phyloP scores from a whole-genome alignment of 148 eudicot species.

The Pouteria glomerata region DNA sequence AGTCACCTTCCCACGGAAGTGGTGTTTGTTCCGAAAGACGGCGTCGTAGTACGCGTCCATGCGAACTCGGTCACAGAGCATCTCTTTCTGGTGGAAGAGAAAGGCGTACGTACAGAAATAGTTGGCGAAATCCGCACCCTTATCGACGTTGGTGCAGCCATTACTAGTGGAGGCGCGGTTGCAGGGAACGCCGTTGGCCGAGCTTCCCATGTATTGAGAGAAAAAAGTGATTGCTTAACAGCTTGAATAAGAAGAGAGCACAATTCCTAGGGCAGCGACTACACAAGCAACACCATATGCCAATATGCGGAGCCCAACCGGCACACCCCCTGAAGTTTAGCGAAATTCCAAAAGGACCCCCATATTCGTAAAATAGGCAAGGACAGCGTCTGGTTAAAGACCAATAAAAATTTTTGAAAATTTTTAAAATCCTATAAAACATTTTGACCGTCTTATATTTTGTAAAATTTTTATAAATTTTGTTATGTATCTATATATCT shows the following conservation, averaged over 20 bases:
- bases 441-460: too few relatives aligned
- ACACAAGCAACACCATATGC: background rate
- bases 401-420: too few relatives aligned
- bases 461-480: too few relatives aligned
- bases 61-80: slow-evolving; percentile 91
- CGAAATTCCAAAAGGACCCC: too few relatives aligned
- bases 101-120: slow-evolving; percentile 93
- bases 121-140: slow-evolving; percentile 89
- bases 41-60: slow-evolving; percentile 92
- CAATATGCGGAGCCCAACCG: background rate
- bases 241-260: background rate
- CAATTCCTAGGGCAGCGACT: slow-evolving; percentile 7
- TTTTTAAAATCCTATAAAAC: too few relatives aligned
- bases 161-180: slow-evolving; percentile 20
- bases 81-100: slow-evolving; percentile 93
- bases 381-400: too few relatives aligned
- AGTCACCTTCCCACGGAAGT: slow-evolving; percentile 71
- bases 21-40: slow-evolving; percentile 68
- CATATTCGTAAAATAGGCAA: too few relatives aligned
- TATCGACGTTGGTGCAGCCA: slow-evolving; percentile 49
- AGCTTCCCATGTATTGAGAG: slow-evolving; percentile 26
- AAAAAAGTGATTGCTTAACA: background rate
- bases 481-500: too few relatives aligned
- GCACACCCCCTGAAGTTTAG: background rate
- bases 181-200: slow-evolving; percentile 31